Evolutionary conservation across 495 filamentous ascomycete species (phyloP).

Genomic region (Aspergillus homomorphus): DNA sequence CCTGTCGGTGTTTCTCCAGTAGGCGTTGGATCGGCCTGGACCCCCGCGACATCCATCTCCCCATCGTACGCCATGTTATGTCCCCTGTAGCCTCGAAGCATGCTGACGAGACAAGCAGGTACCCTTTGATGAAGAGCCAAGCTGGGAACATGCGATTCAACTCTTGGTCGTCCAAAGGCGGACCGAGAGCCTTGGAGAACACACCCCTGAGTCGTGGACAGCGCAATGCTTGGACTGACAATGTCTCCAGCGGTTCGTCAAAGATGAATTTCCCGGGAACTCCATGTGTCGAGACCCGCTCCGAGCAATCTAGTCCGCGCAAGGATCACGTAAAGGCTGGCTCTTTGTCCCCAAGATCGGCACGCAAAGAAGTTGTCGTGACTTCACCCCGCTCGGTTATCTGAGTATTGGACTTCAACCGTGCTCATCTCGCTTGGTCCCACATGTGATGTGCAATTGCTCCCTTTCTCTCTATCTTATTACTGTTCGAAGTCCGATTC

Average conservation of each 20-base stretch:
- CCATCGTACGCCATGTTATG: slow-evolving; percentile 37
- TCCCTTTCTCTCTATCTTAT: background rate
- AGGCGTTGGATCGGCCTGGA: slow-evolving; percentile 42
- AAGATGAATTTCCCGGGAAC: slow-evolving; percentile 32
- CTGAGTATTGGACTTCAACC: slow-evolving; percentile 2
- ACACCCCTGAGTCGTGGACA: slow-evolving; percentile 31
- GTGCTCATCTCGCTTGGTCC: background rate
- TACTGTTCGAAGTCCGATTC: background rate
- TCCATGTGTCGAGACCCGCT: slow-evolving; percentile 22
- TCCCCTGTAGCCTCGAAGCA: background rate
- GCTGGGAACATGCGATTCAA: slow-evolving; percentile 27
- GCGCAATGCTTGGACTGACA: slow-evolving; percentile 32
- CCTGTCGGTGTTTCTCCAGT: slow-evolving; percentile 39
- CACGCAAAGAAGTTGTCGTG: slow-evolving; percentile 31
- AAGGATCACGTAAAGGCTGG: slow-evolving; percentile 36
- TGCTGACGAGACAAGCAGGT: slow-evolving; percentile 33
- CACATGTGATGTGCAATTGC: background rate
- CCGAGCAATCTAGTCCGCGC: slow-evolving; percentile 29
- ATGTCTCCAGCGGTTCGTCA: slow-evolving; percentile 30
- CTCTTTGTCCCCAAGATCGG: slow-evolving; percentile 35
- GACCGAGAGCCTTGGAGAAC: slow-evolving; percentile 29
- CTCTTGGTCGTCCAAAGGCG: slow-evolving; percentile 31
- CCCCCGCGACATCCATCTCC: slow-evolving; percentile 49
- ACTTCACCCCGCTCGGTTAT: slow-evolving; percentile 24
- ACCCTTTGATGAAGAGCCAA: slow-evolving; percentile 35